Evolutionary conservation across 495 filamentous ascomycete species (phyloP).

Genomic region (Lasiosphaeriaceae sp.): DNA sequence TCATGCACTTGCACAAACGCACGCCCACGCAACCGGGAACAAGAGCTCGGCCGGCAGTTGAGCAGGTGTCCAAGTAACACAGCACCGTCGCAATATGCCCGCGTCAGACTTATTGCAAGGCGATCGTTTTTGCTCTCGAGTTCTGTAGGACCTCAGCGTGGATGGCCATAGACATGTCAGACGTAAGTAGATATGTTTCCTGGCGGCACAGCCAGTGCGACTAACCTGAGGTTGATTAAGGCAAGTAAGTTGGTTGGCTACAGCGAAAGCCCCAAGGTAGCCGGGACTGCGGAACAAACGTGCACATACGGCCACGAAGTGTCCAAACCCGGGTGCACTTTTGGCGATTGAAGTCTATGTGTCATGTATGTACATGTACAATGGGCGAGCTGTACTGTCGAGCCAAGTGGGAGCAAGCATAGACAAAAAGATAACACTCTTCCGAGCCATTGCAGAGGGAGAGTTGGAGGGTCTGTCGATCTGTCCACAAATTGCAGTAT

Average conservation of each 20-base stretch:
- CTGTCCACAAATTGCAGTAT: neutral
- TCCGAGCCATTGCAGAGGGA: neutral
- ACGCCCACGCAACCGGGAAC: neutral
- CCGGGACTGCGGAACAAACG: too few species aligned
- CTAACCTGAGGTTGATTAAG: too few species aligned
- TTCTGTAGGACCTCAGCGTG: neutral
- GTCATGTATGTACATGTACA: too few species aligned
- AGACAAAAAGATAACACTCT: neutral
- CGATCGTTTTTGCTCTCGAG: neutral
- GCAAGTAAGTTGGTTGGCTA: too few species aligned
- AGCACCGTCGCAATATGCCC: conserved; percentile 2
- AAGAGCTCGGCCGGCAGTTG: conserved; percentile 15
- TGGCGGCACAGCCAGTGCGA: neutral
- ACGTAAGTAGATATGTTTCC: neutral
- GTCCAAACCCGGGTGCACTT: too few species aligned
- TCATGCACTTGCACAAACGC: conserved; percentile 6
- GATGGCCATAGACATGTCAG: neutral
- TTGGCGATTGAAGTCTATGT: too few species aligned
- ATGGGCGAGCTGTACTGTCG: too few species aligned
- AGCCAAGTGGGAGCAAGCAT: too few species aligned
- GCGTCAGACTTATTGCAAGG: neutral
- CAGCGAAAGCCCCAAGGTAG: too few species aligned
- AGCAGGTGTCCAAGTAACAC: conserved; percentile 8
- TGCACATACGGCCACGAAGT: too few species aligned
- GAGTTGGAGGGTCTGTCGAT: neutral